Evolutionary conservation across 2,329 filamentous ascomycete genomes (phyloP), one percentile per base, ranked within the genome.

Genomic region (Aureobasidium zeae): DNA sequence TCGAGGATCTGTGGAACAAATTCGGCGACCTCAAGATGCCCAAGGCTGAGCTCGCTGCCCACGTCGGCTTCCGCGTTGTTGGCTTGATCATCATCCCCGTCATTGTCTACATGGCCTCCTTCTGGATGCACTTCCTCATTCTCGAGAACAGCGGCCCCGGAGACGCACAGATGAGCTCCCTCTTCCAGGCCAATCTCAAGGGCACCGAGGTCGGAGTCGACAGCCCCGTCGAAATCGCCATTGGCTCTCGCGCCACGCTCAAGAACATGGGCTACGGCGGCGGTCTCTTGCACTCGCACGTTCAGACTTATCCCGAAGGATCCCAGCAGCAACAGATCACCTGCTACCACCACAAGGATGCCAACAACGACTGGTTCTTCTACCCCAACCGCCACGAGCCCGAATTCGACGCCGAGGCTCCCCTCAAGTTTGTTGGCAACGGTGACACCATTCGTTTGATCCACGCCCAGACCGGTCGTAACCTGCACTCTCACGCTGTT

Each of bases 181-280:
- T 98, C 38, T 98, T 98, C 76, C 91, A 98, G 64, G 91, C 93
- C 35, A 98, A 98, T 60, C 74, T 98, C 26, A 81, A 79, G 56
- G 91, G 91, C 19, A 96, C 89, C 9, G 84, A 93, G 52, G 89
- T 98, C 49, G 89, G 89, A 58, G 87, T 86, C 63, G 83, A 94
- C 63, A 95, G 88, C 58, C 91, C 93, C 16, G 74, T 98, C 12
- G 91, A 98, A 60, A 73, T 98, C 52, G 89, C 87, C 4, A 72
- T 83, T 51, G 91, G 93, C 19, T 98, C 91, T 25, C 79, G 83
- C 47, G 84, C 83, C 7, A 98, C 91, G 0, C 71, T 98, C 53
- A 98, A 98, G 74, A 98, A 98, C 63, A 98, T 96, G 91, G 91
- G 91, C 22, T 98, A 98, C 57, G 91, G 91, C 48, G 91, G 91